Evolutionary conservation across 1,284 basidiomycete species (phyloP), one percentile per base, ranked within the genome.

Genomic region (Marasmius tenuissimus): DNA sequence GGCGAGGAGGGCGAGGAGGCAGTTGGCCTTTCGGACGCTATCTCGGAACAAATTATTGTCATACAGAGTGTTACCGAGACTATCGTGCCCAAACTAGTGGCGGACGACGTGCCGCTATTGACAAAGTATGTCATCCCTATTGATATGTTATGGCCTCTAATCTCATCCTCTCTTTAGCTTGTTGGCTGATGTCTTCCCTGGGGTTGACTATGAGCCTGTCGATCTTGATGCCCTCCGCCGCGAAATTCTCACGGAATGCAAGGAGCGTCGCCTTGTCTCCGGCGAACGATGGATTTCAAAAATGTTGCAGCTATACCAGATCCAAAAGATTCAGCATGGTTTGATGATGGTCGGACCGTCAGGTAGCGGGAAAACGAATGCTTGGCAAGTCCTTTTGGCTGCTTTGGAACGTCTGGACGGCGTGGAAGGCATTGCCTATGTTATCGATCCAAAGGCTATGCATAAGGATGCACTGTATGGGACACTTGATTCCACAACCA

Each of bases 21-120:
- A 50, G 75, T 73, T 7, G 85, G 81, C 10, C 80, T 93, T 27
- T 91, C 89, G 0, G 88, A 93, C 69, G 78, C 79, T 52, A 78
- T 89, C 14, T 89, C 90, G 5, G 97, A 99, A 72, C 96, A 98
- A 73, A 94, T 98, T 68, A 97, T 99, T 64, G 81, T 99, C 69
- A 98, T 99, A 61, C 97, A 99, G 77, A 98, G 96, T 78, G 95
- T 99, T n/a, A 96, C 93, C 3, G 97, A 99, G 76, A 98, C 97
- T 0, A 98, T 99, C 67, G 95, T 99, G 8, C 97, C 98, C 1
- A 99, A 99, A 78, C 80, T 99, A 60, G 96, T 99, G 4, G 96
- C 96, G 10, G 96, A 97, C 60, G 97, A 99, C 78, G 97, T 99
- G 0, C 92, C 96, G 8, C 82, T 98, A 33, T 81, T 99, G 39